phyloP scores from a whole-genome alignment of 2,329 filamentous ascomycete species.

The Chrysoporthe cubensis region DNA sequence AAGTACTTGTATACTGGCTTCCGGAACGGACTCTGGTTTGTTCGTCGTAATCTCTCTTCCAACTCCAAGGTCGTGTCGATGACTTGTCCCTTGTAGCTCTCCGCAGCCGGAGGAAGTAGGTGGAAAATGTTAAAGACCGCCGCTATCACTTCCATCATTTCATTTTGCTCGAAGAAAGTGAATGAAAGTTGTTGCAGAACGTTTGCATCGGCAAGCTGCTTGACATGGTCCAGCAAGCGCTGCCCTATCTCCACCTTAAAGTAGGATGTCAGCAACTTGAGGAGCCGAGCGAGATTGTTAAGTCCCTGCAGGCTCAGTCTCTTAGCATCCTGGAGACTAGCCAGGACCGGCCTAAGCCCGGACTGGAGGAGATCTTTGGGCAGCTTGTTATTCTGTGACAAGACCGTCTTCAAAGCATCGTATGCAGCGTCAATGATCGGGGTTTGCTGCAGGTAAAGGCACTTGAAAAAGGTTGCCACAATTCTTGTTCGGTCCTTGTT shows the following conservation, averaged over 20 bases:
- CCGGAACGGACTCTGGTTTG: constrained; percentile 89
- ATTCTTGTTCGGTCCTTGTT: constrained; percentile 72
- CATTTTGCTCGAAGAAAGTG: constrained; percentile 89
- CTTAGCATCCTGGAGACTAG: constrained; percentile 93
- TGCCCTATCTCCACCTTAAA: constrained; percentile 99
- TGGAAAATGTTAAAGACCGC: constrained; percentile 98
- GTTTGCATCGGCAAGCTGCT: constrained; percentile 80
- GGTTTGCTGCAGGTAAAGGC: constrained; percentile 88
- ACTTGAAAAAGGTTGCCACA: constrained; percentile 97
- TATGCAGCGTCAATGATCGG: constrained; percentile 95
- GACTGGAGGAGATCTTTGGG: constrained; percentile 95
- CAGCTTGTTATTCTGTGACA: constrained; percentile 86
- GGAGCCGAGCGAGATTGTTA: constrained; percentile 84
- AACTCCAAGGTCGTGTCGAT: constrained; percentile 90
- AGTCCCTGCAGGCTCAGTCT: constrained; percentile 86
- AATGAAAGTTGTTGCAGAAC: constrained; percentile 90
- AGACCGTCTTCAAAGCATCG: constrained; percentile 82
- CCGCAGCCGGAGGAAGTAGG: constrained; percentile 86
- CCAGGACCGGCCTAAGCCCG: constrained; percentile 90
- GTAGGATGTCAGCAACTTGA: constrained; percentile 94
- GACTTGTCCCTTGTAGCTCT: constrained; percentile 86
- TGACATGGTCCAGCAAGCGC: constrained; percentile 90
- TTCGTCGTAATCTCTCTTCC: constrained; percentile 82
- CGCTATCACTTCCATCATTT: constrained; percentile 90
- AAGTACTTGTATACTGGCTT: constrained; percentile 90